phyloP scores from a whole-genome alignment of 805 yeast species.

The Starmerella potacharoeniae region DNA sequence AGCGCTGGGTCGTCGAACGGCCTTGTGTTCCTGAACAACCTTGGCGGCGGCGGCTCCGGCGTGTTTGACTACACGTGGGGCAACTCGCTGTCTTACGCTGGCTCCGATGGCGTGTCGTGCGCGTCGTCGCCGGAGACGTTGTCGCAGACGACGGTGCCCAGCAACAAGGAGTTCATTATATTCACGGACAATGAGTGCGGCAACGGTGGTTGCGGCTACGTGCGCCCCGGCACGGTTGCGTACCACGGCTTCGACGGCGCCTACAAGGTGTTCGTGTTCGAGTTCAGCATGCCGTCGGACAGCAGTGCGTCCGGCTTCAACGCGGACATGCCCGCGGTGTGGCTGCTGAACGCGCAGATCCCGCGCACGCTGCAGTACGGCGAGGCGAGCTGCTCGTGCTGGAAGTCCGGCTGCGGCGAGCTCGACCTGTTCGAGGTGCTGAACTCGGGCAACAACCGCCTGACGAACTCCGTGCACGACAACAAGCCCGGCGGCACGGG shows the following conservation, averaged over 20 bases:
- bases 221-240: slow-evolving; percentile 79
- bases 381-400: slow-evolving; percentile 74
- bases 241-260: slow-evolving; percentile 87
- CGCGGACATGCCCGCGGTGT: slow-evolving; percentile 95
- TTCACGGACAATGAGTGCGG: slow-evolving; percentile 44
- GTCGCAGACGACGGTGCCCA: slow-evolving; percentile 52
- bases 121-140: slow-evolving; percentile 60
- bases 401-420: slow-evolving; percentile 97
- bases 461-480: slow-evolving; percentile 67
- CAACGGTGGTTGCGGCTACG: slow-evolving; percentile 62
- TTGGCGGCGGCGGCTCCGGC: slow-evolving; percentile 78
- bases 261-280: slow-evolving; percentile 78
- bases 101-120: slow-evolving; percentile 62
- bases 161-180: slow-evolving; percentile 71
- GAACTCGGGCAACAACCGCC: slow-evolving; percentile 58
- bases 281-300: slow-evolving; percentile 84
- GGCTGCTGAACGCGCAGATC: slow-evolving; percentile 90
- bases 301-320: slow-evolving; percentile 35
- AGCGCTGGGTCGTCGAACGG: slow-evolving; percentile 60
- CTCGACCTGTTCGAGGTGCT: slow-evolving; percentile 87
- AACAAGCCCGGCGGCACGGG: slow-evolving; percentile 74
- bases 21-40: slow-evolving; percentile 71
- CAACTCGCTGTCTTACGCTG: slow-evolving; percentile 79
- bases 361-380: slow-evolving; percentile 97
- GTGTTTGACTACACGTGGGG: slow-evolving; percentile 79